Percentiles rank a stretch among this genome's conserved stretches.
Conservation (phyloP, 2,329 filamentous ascomycete species). For the Xylaria sp. region DNA sequence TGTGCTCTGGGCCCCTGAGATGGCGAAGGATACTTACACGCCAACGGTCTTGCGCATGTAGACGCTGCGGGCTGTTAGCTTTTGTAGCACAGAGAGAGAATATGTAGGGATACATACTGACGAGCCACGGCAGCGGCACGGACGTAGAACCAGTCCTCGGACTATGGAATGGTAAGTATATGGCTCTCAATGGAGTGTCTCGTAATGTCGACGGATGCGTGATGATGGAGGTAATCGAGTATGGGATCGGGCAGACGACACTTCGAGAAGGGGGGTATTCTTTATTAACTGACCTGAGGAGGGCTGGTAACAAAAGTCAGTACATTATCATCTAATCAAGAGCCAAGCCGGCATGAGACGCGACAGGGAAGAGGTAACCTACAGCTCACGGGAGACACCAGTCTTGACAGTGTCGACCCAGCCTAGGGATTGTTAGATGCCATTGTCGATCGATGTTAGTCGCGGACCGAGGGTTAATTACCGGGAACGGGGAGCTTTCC, state of each 20-base stretch:
- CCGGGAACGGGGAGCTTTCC: constrained; percentile 87
- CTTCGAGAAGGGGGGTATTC: neutral
- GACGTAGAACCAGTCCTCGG: constrained; percentile 93
- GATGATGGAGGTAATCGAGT: neutral
- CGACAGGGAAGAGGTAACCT: neutral
- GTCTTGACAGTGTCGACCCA: constrained; percentile 99
- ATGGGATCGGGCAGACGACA: neutral
- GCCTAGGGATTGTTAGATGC: constrained; percentile 6
- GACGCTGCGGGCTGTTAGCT: constrained; percentile 63
- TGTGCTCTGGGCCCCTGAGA: neutral
- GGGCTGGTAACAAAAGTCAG: constrained; percentile 11
- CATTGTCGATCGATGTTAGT: neutral
- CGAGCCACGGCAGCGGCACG: constrained; percentile 84
- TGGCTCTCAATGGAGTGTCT: neutral
- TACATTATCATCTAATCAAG: neutral
- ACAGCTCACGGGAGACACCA: constrained; percentile 86
- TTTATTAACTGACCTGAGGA: constrained; percentile 16
- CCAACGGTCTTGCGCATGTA: constrained; percentile 99
- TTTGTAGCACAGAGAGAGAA: neutral
- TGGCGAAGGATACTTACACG: constrained; percentile 44
- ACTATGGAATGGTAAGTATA: constrained; percentile 48
- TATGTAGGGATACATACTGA: constrained; percentile 9
- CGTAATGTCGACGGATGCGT: too few relatives aligned
- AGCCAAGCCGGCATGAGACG: neutral
- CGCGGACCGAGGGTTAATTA: constrained; percentile 39